Evolutionary conservation across 2,329 filamentous ascomycete genomes (phyloP).

Genomic region (Aphanocladium album): DNA sequence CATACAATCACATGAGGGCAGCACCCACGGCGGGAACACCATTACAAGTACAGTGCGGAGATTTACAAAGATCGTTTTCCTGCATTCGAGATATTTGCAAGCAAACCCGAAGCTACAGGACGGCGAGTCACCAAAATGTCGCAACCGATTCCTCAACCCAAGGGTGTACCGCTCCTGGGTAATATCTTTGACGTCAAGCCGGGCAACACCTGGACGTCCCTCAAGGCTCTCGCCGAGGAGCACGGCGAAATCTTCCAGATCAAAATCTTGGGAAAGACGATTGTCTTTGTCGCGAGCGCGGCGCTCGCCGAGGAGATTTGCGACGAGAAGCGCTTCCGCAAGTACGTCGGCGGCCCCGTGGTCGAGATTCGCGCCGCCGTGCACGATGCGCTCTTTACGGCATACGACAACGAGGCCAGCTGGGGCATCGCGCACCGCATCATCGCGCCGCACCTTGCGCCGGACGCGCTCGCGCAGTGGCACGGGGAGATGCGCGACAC

Average conservation of each 20-base stretch:
- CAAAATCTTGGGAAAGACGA: conserved; percentile 28
- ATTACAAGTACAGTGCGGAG: neutral
- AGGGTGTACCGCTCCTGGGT: conserved; percentile 31
- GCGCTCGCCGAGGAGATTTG: conserved; percentile 47
- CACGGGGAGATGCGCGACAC: conserved; percentile 46
- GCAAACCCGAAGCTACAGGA: neutral
- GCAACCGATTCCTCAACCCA: conserved; percentile 30
- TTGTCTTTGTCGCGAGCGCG: conserved; percentile 42
- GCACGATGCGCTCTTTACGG: conserved; percentile 49
- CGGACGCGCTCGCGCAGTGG: conserved; percentile 26
- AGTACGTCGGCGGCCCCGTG: conserved; percentile 48
- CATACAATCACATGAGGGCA: neutral
- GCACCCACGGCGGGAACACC: neutral
- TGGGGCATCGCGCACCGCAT: conserved; percentile 50
- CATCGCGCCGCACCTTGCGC: conserved; percentile 40
- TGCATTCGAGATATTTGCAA: neutral
- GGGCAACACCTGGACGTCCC: conserved; percentile 31
- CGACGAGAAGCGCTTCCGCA: conserved; percentile 49
- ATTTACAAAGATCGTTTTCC: neutral
- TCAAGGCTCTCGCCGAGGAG: conserved; percentile 31
- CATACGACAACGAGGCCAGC: conserved; percentile 41
- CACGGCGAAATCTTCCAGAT: conserved; percentile 36
- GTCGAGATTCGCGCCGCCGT: conserved; percentile 47
- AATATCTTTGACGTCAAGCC: conserved; percentile 32
- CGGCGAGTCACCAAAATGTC: conserved; percentile 22